Conservation (phyloP, 1,284 basidiomycete genomes). For the Apiotrichum laibachii region DNA sequence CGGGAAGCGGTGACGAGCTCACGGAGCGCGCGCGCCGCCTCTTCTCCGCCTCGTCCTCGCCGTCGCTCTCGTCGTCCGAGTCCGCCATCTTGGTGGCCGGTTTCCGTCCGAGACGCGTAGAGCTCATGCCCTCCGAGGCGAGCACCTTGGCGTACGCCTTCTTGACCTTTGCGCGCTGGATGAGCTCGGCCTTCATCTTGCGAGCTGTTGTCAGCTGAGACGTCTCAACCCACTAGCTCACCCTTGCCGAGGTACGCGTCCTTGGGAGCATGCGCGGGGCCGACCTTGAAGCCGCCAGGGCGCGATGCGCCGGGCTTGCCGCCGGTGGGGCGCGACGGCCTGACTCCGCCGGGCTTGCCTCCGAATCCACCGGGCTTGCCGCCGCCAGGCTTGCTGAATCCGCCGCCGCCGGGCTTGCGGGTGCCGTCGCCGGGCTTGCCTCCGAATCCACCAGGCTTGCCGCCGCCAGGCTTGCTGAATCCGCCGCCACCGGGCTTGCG, state of each 20-base stretch:
- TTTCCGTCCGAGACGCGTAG: slow-evolving; percentile 32
- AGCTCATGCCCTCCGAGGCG: slow-evolving; percentile 50
- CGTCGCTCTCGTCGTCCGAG: slow-evolving; percentile 3
- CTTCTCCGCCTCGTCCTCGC: background rate
- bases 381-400: background rate
- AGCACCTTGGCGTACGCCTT: slow-evolving; percentile 55
- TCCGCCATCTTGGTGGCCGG: slow-evolving; percentile 3
- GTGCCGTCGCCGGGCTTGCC: slow-evolving; percentile 8
- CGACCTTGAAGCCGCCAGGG: slow-evolving; percentile 39
- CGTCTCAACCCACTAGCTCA: slow-evolving; percentile 28
- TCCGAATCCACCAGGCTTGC: background rate
- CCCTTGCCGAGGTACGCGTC: slow-evolving; percentile 54
- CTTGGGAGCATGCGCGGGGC: slow-evolving; percentile 44
- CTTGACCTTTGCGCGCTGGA: slow-evolving; percentile 56
- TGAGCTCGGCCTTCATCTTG: slow-evolving; percentile 56
- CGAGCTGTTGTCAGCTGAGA: slow-evolving; percentile 46
- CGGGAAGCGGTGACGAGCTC: slow-evolving; percentile 8
- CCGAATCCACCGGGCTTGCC: background rate
- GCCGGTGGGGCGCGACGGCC: background rate
- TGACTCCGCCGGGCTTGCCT: slow-evolving; percentile 4
- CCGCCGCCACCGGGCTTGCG: background rate
- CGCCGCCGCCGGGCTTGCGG: background rate
- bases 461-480: background rate
- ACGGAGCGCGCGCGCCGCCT: background rate
- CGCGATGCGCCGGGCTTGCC: slow-evolving; percentile 3